Evolutionary conservation across 331 rosid genomes (phyloP).

Genomic region (Stylosanthes scabra): DNA sequence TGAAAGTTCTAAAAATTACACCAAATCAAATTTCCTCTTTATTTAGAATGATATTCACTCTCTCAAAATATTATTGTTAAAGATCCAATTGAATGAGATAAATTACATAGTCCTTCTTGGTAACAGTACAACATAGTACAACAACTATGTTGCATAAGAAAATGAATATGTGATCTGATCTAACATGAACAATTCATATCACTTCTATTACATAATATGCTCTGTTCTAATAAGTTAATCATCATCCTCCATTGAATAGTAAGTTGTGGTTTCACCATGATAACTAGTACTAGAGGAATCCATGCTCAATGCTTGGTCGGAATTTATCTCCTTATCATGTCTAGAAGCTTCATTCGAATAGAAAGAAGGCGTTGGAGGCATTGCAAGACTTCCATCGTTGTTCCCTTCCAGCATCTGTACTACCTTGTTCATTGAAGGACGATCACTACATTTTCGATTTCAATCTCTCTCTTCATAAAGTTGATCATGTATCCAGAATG

Average conservation of each 20-base stretch:
- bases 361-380: constrained; percentile 40
- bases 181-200: neutral
- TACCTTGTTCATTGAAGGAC: constrained; percentile 43
- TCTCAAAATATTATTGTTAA: too few species aligned
- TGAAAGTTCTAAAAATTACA: too few species aligned
- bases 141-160: neutral
- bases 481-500: constrained; percentile 38
- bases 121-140: neutral
- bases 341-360: constrained; percentile 22
- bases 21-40: neutral
- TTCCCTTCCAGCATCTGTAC: constrained; percentile 47
- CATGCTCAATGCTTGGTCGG: constrained; percentile 16
- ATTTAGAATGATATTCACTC: too few species aligned
- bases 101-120: neutral
- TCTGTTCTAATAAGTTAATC: neutral
- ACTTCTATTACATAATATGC: neutral
- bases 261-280: neutral
- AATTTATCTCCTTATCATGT: constrained; percentile 2
- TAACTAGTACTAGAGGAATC: neutral
- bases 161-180: neutral
- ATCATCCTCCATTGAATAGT: neutral
- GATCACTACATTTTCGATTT: constrained; percentile 15
- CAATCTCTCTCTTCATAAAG: constrained; percentile 6
- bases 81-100: neutral
- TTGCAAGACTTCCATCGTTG: neutral